Base-by-base conservation (phyloP, 2,329 filamentous ascomycete species). In the Fusarium albosuccineum region DNA sequence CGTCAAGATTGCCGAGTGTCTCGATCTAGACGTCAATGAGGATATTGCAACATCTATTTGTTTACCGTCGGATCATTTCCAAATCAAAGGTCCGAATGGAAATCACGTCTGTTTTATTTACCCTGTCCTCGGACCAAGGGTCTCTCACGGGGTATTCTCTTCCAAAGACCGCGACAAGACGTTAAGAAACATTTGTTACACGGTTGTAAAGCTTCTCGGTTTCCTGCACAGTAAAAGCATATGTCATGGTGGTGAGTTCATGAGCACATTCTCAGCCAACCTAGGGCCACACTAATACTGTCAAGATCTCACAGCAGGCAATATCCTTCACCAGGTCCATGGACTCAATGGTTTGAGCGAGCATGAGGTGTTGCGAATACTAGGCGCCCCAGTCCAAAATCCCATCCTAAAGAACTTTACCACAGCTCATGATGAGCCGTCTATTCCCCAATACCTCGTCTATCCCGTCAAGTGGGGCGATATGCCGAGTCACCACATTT, bases 181-280 rank as follows among this genome's bases (percentile, higher is more conserved):
- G 0, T 36, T 70, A 22, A 62, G 67, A 40, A 11, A 44, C 13
- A 37, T 72, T 5, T 70, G 64, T 41, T 52, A 44, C 13, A 45
- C 69, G 27, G 56, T 64, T 9, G 61, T 61, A 1, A 22, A 64
- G 37, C 66, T 70, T 3, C 50, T 75, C 30, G 54, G 27, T 6
- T 40, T 57, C 36, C 64, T 75, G 11, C 74, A 76, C 40, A 34
- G n/a, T 3, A 52, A 65, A 16, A 64, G 66, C 4, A 67, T 74
- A 8, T 75, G 71, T 26, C 73, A 76, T 40, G 72, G 73, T 39
- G 73, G 73, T 73, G 57, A 52, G 72, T 67, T 9, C 22, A 16
- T 22, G n/a, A 16, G 16, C 30, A 33, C 30, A 33, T 11, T 33
- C 11, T 3, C 8, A 8, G 11, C 30, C 11, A 9, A 6, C 6